A percentile compares a stretch with the other conserved stretches of the same genome.
These are phyloP conservation scores for Naegleria fowleri DNA, from an alignment of 208 protist species.

Conservation along the genomic window DNA sequence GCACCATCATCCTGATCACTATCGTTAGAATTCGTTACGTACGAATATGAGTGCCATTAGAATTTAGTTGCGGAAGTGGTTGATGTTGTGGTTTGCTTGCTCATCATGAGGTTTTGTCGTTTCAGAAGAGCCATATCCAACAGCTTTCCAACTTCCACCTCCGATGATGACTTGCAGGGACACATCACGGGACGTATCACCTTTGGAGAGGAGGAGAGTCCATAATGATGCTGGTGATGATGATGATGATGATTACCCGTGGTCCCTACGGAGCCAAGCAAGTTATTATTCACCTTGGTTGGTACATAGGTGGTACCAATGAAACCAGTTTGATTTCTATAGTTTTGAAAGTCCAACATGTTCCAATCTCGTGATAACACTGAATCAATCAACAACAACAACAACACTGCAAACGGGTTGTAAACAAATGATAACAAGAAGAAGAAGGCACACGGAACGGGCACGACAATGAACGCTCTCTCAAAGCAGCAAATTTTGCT, in stretches of 20 bases:
- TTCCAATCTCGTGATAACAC: not conserved
- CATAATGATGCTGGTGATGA: not conserved
- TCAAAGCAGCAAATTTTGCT: too few species aligned
- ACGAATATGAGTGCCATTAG: too few species aligned
- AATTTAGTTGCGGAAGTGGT: too few species aligned
- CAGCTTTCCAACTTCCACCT: not conserved
- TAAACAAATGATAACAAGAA: too few species aligned
- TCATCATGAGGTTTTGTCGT: not conserved
- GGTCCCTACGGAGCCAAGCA: too few species aligned
- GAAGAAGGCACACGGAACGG: too few species aligned
- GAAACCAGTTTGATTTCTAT: not conserved
- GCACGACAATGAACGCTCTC: too few species aligned
- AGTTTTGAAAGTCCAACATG: not conserved
- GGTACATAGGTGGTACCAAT: not conserved
- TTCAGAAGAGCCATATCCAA: slow-evolving; percentile 1
- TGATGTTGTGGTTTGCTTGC: not conserved
- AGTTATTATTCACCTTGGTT: not conserved
- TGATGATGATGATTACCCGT: not conserved
- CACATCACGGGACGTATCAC: not conserved
- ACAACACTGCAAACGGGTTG: too few species aligned
- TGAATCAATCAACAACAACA: too few species aligned
- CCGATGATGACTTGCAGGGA: not conserved
- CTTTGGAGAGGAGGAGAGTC: too few species aligned
- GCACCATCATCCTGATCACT: too few species aligned
- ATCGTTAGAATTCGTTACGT: too few species aligned